Base-by-base conservation (phyloP, 495 filamentous ascomycete genomes). In the Penicillium dipodomyicola region DNA sequence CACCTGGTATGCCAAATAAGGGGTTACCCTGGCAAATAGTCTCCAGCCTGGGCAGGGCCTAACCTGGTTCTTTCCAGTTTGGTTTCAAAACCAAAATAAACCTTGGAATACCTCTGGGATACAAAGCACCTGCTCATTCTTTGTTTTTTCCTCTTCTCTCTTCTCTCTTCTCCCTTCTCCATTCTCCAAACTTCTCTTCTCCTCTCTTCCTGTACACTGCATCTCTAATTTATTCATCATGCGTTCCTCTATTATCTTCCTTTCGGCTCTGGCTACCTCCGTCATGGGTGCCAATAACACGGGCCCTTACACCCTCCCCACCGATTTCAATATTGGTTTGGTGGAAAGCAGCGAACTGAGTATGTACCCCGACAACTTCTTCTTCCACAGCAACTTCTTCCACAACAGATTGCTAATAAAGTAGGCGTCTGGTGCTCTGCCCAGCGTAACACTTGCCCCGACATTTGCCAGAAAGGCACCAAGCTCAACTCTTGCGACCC, bases 361-460 rank as follows among this genome's bases (percentile, higher is more conserved):
- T 78, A 68, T 5, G 68, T 65, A 33, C 23, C 35, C 51, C 14
- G 29, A 20, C 25, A 12, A 33, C 12, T n/a, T 56, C 32, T 5
- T 6, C 22, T 25, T 25, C 23, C 23, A 27, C 5, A 30, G 39
- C 33, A 19, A 22, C 22, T 23, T 1, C 23, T 25, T 25, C 23
- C 23, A 25, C 5, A 30, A 40, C 33, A 19, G 19, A 17, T 14
- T 39, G 40, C 47, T 65, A 49, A 65, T 54, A 46, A 40, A 23
- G 47, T 39, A 81, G 79, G 56, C 56, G 56, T 68, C 43, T 82
- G 76, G 76, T 82, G 79, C 63, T 56, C 52, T 25, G 75, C 65
- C 35, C 67, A 82, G 67, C 69, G 66, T 25, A 77, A 77, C 64
- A 65, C 67, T 22, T 82, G 79, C 67, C 79, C 78, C 7, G 51